These are phyloP conservation scores for Vitis hybrid DNA, from an alignment of 177 flowering plant genomes.

Conservation along the genomic window DNA sequence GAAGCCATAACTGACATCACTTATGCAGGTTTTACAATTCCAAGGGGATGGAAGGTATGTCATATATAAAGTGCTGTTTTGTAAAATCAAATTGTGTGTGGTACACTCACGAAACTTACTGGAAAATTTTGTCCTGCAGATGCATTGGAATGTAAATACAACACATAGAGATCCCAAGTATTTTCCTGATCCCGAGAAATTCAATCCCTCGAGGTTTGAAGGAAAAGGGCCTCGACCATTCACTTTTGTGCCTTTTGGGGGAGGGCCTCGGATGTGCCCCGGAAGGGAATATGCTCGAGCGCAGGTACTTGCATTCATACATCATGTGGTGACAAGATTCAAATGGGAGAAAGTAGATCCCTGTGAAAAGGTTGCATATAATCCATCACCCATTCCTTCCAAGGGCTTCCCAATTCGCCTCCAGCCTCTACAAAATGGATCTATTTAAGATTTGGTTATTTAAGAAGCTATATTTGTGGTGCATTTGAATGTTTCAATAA, in stretches of 20 bases:
- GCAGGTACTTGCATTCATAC: slow-evolving; percentile 13
- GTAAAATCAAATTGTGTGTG: too few species aligned
- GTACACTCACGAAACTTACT: not conserved
- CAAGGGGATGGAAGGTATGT: slow-evolving; percentile 23
- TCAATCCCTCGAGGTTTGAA: slow-evolving; percentile 24
- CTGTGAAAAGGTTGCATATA: too few species aligned
- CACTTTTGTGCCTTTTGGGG: slow-evolving; percentile 23
- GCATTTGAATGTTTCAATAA: too few species aligned
- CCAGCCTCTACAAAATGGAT: too few species aligned
- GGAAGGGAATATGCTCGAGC: slow-evolving; percentile 19
- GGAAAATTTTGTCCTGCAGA: slow-evolving; percentile 1
- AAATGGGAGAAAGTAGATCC: too few species aligned
- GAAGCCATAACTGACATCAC: slow-evolving; percentile 13
- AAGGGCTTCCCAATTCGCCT: too few species aligned
- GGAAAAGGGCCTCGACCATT: slow-evolving; percentile 18
- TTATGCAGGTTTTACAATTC: slow-evolving; percentile 16
- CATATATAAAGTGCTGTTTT: too few species aligned
- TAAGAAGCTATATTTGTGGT: too few species aligned
- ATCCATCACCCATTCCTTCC: too few species aligned
- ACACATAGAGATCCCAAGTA: slow-evolving; percentile 16
- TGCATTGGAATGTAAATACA: slow-evolving; percentile 16
- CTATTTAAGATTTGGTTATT: too few species aligned
- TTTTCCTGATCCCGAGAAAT: slow-evolving; percentile 22
- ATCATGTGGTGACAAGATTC: not conserved
- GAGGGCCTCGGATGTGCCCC: slow-evolving; percentile 18